These are phyloP conservation scores for Closterium sp. DNA, from an alignment of 139 green algal species.

Conservation along the genomic window DNA sequence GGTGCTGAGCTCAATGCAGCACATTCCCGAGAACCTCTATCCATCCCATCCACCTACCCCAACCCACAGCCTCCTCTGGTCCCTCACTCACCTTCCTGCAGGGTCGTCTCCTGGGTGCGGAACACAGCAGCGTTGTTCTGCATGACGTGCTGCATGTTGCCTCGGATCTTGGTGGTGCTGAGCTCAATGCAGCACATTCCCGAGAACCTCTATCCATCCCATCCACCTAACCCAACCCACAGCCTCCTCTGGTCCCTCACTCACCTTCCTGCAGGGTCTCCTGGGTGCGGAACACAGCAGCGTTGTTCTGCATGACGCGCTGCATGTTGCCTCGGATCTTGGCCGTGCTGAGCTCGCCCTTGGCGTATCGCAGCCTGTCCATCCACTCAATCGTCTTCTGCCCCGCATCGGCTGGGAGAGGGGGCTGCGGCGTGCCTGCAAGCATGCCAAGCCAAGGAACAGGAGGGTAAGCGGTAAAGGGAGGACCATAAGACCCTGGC, in stretches of 20 bases:
- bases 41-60: no score
- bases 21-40: neutral
- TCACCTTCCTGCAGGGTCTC: slow-evolving; percentile 80
- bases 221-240: neutral
- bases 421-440: slow-evolving; percentile 66
- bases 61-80: no score
- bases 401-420: slow-evolving; percentile 72
- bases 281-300: slow-evolving; percentile 92
- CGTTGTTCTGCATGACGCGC: slow-evolving; percentile 75
- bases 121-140: slow-evolving; percentile 94
- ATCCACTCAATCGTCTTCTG: slow-evolving; percentile 76
- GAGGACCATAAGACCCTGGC: no score
- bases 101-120: slow-evolving; percentile 80
- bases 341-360: slow-evolving; percentile 71
- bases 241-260: neutral
- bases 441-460: no score
- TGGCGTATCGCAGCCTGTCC: slow-evolving; percentile 83
- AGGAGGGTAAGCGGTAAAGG: no score
- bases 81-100: slow-evolving; percentile 73
- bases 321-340: slow-evolving; percentile 73
- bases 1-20: slow-evolving; percentile 49
- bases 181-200: neutral
- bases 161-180: slow-evolving; percentile 75
- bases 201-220: neutral
- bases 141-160: slow-evolving; percentile 63